These are phyloP conservation scores for Poa annua DNA, from an alignment of 176 grass and related monocot genomes.

Conservation along the genomic window DNA sequence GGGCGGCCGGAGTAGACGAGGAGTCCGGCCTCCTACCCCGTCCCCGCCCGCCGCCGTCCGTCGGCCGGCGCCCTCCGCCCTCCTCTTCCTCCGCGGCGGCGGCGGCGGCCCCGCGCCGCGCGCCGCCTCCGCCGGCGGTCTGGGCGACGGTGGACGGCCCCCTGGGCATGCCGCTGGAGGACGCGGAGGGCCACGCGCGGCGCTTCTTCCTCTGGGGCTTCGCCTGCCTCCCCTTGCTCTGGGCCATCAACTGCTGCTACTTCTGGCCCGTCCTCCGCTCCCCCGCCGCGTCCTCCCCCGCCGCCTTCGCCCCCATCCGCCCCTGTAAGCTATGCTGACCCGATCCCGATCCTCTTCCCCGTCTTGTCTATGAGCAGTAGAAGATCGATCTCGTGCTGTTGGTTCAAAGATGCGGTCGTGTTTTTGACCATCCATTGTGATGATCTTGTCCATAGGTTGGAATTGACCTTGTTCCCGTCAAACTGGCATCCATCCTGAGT, in stretches of 20 bases:
- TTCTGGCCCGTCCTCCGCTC: conserved; percentile 89
- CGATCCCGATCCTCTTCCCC: neutral
- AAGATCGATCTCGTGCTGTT: conserved; percentile 16
- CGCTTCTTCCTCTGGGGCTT: conserved; percentile 94
- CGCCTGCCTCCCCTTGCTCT: conserved; percentile 86
- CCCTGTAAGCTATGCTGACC: conserved; percentile 52
- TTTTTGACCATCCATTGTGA: neutral
- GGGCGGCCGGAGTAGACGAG: conserved; percentile 43
- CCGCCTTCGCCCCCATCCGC: conserved; percentile 64
- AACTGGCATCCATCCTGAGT: neutral
- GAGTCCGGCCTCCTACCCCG: conserved; percentile 56
- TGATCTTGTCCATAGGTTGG: neutral
- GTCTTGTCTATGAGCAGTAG: neutral
- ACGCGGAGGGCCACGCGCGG: conserved; percentile 67
- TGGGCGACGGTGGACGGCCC: conserved; percentile 90
- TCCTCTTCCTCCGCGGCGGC: neutral
- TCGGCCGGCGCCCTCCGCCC: neutral
- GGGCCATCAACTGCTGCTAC: conserved; percentile 97
- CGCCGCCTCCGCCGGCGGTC: conserved; percentile 29
- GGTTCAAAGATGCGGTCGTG: too few species aligned
- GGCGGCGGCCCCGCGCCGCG: conserved; percentile 8
- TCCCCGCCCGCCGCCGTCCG: neutral
- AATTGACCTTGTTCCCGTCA: neutral
- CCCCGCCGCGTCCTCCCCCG: conserved; percentile 34
- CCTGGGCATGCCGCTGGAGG: conserved; percentile 75